Conservation (phyloP, 176 grass and related monocot genomes). For the Lolium rigidum region DNA sequence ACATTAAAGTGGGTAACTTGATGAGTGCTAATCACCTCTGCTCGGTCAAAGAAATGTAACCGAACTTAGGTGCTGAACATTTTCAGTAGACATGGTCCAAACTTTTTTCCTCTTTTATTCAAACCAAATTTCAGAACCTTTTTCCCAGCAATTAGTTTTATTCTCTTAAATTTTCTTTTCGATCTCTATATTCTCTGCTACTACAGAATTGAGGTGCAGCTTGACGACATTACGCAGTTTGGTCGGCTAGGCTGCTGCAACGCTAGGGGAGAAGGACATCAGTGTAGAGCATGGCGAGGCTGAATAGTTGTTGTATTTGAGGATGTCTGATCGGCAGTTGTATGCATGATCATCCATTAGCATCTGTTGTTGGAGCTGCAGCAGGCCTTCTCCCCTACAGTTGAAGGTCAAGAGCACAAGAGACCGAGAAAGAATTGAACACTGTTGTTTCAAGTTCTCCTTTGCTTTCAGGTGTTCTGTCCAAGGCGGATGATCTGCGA, state of each 20-base stretch:
- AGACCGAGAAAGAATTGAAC: no score
- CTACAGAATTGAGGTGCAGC: slow-evolving; percentile 25
- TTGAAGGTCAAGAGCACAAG: not conserved
- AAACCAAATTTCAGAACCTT: not conserved
- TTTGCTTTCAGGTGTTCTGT: no score
- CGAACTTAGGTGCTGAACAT: not conserved
- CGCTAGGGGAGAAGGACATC: slow-evolving; percentile 47
- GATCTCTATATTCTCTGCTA: slow-evolving; percentile 24
- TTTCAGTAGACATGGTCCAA: slow-evolving; percentile 32
- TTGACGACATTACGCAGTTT: not conserved
- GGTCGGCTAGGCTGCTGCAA: slow-evolving; percentile 31
- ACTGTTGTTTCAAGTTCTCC: no score
- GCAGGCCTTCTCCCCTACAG: slow-evolving; percentile 67
- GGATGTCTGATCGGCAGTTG: slow-evolving; percentile 40
- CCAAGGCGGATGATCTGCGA: no score
- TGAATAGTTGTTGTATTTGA: slow-evolving; percentile 33
- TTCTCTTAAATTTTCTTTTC: slow-evolving; percentile 32
- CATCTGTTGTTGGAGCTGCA: slow-evolving; percentile 68
- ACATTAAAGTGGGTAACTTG: no score
- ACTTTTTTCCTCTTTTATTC: slow-evolving; percentile 47
- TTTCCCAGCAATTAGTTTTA: slow-evolving; percentile 16
- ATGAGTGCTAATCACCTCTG: not conserved
- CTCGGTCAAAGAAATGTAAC: slow-evolving; percentile 27
- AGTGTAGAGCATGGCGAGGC: slow-evolving; percentile 40
- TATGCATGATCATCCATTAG: slow-evolving; percentile 48